phyloP scores from a whole-genome alignment of 306 rosid genomes.

The Cajanus cajan region DNA sequence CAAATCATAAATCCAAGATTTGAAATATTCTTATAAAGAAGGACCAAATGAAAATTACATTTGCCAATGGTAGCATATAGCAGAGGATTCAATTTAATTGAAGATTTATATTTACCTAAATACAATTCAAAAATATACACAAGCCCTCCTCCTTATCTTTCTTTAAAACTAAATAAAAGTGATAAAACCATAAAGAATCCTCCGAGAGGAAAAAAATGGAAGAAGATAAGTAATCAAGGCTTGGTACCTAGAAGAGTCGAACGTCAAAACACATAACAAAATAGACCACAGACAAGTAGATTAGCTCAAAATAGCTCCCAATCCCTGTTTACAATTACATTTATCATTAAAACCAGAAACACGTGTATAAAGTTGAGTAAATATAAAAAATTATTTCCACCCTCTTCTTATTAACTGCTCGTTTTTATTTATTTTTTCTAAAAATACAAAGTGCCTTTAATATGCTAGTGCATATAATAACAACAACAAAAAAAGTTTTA shows the following conservation, averaged over 20 bases:
- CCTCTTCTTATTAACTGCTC: too few species aligned
- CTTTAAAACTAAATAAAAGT: not conserved
- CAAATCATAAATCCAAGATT: constrained; percentile 6
- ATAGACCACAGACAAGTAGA: not conserved
- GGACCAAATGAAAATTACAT: not conserved
- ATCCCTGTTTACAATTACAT: not conserved
- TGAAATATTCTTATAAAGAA: not conserved
- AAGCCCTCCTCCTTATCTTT: not conserved
- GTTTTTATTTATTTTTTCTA: too few species aligned
- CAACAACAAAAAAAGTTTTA: not conserved
- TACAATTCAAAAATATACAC: not conserved
- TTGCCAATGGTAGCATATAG: not conserved
- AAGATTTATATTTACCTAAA: not conserved
- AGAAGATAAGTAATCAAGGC: not conserved
- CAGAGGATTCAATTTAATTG: not conserved
- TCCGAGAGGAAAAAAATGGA: constrained; percentile 12
- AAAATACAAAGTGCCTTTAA: too few species aligned
- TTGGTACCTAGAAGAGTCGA: constrained; percentile 3
- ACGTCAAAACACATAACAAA: not conserved
- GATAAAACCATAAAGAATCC: not conserved
- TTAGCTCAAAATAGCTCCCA: not conserved
- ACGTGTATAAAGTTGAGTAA: not conserved
- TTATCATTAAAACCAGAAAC: not conserved
- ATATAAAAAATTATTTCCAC: too few species aligned
- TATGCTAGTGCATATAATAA: not conserved